Evolutionary conservation across 2,329 filamentous ascomycete genomes (phyloP), one percentile per base, ranked within the genome.

Genomic region (Cordyceps pruinosa): DNA sequence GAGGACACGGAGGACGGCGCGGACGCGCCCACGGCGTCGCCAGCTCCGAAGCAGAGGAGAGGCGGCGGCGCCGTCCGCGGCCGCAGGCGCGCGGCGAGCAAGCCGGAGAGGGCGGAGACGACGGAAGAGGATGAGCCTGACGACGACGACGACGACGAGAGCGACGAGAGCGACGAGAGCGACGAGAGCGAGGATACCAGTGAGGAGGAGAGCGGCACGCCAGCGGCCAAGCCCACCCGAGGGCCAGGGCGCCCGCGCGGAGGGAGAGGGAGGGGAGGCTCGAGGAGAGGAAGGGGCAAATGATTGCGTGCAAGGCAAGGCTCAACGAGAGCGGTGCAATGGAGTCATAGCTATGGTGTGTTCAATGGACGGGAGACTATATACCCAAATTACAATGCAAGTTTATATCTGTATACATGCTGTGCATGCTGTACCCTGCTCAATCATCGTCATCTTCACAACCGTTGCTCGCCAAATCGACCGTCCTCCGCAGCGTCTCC

Each of bases 1-100:
- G 77, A 79, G 12, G 78, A 78, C 56, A 79, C 74, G 13, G 70
- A 78, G 63, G 73, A 79, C 52, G 68, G 71, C n/a, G 71, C 76
- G 54, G 75, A 76, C 61, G 64, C 71, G 39, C 62, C 65, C n/a
- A n/a, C n/a, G 45, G 70, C 73, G 54, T 70, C 70, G 5, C 62
- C 61, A 5, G 48, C 23, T 3, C 56, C 62, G 19, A 75, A 71
- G 63, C 68, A 73, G 21, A 75, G 73, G 10, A 72, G 77, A 58
- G 72, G 72, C n/a, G 68, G 76, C 58, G 71, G n/a, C n/a, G n/a
- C n/a, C n/a, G n/a, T n/a, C n/a, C n/a, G 76, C 58, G 37, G 37
- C 8, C 70, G 73, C 60, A 76, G 77, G 63, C 73, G 76, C 47
- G 73, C 71, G 0, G 72, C 72, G 32, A 48, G 52, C 39, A 59